Evolutionary conservation across 2,329 filamentous ascomycete genomes (phyloP).

Genomic region (Lasiodiplodia sp.): DNA sequence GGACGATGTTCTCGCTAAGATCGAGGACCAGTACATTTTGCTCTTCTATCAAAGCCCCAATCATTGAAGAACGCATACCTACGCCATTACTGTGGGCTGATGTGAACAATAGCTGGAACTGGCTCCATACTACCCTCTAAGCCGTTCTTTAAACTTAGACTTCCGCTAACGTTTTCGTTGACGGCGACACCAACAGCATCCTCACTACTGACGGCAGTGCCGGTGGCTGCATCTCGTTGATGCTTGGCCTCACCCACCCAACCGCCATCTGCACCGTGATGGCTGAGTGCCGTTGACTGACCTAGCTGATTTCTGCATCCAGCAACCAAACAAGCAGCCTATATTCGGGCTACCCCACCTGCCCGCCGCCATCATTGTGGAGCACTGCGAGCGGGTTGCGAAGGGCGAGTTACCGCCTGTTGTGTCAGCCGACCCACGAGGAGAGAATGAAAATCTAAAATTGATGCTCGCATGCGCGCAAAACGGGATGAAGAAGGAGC

Average conservation of each 20-base stretch:
- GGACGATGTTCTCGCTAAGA: constrained; percentile 55
- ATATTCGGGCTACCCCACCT: not conserved
- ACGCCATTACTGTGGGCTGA: too few species aligned
- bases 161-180: not conserved
- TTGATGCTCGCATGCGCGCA: not conserved
- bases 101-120: constrained; percentile 53
- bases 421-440: not conserved
- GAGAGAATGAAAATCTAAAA: not conserved
- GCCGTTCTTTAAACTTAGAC: not conserved
- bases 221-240: not conserved
- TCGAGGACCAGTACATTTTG: constrained; percentile 38
- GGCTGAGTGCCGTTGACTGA: not conserved
- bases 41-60: too few species aligned
- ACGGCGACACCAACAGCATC: not conserved
- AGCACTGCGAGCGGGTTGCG: not conserved
- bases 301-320: not conserved
- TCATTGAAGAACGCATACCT: too few species aligned
- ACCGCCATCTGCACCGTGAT: not conserved
- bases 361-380: not conserved
- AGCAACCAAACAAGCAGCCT: not conserved
- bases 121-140: constrained; percentile 41
- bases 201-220: not conserved
- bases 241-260: not conserved
- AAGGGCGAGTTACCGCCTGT: not conserved
- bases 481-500: not conserved